These are phyloP conservation scores for Zygosaccharomyces bisporus DNA, from an alignment of 805 yeast genomes.

Conservation along the genomic window DNA sequence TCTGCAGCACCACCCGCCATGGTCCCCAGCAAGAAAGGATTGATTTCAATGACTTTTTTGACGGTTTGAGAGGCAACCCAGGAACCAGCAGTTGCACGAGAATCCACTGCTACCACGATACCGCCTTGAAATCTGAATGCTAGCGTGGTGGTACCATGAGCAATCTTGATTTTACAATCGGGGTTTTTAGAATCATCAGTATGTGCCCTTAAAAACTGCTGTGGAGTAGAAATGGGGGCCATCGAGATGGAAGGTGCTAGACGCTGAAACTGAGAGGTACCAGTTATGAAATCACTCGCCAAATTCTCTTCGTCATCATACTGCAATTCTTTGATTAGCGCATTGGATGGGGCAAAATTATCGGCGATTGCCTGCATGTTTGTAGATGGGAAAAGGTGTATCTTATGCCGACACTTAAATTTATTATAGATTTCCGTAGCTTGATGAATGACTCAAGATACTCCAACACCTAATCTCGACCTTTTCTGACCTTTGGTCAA, in stretches of 20 bases:
- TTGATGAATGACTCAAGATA: not conserved
- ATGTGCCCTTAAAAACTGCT: constrained; percentile 93
- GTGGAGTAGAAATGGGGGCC: constrained; percentile 85
- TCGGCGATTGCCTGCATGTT: constrained; percentile 37
- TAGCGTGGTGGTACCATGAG: constrained; percentile 98
- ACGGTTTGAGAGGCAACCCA: constrained; percentile 99
- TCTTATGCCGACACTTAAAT: not conserved
- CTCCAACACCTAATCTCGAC: too few relatives aligned
- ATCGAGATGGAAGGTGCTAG: constrained; percentile 58
- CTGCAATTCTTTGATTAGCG: constrained; percentile 27
- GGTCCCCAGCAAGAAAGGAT: constrained; percentile 91
- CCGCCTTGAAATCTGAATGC: constrained; percentile 97
- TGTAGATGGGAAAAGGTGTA: not conserved
- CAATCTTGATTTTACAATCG: constrained; percentile 91
- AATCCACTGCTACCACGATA: constrained; percentile 92
- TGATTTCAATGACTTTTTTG: constrained; percentile 94
- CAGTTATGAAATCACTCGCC: constrained; percentile 36
- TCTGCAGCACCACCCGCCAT: constrained; percentile 99
- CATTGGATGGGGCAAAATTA: constrained; percentile 21
- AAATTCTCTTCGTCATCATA: constrained; percentile 34
- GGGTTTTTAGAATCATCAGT: constrained; percentile 93
- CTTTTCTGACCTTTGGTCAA: not conserved
- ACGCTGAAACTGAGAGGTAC: constrained; percentile 30
- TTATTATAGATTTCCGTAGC: not conserved
- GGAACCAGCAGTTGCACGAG: constrained; percentile 95